Base-by-base conservation (phyloP, 2,329 filamentous ascomycete species). In the Fusarium concolor region DNA sequence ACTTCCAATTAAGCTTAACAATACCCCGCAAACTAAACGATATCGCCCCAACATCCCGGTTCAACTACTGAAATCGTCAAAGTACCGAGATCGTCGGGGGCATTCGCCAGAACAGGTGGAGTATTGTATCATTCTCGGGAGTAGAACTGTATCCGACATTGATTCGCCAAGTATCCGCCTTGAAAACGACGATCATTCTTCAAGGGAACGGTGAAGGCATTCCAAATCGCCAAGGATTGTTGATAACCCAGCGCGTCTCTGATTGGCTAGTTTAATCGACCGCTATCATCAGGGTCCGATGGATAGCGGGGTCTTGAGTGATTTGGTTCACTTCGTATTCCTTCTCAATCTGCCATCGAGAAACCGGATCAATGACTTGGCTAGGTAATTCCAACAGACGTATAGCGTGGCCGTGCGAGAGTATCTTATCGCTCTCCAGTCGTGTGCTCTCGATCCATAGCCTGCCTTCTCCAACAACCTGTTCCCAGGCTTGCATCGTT, bases 121-220 rank as follows among this genome's bases (percentile, higher is more conserved):
- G 47, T 28, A 58, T 45, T 45, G 61, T 62, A 62, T 56, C 61
- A 68, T 55, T 45, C 17, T 33, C 50, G 33, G 65, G 47, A 8
- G 11, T 43, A 68, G 38, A 62, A 54, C 10, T 68, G 28, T 18
- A 0, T 9, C 61, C 66, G 60, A 22, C 11, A 22, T 10, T 31
- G 0, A 9, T 7, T 52, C 20, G 33, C 53, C 58, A 24, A 57
- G 8, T 18, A 17, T 50, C 45, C 41, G 46, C 37, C 17, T n/a
- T 33, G 10, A 10, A 12, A 37, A 10, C 12, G 12, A n/a, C 10
- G n/a, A 44, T 22, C 10, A 52, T 17, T 10, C 22, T 28, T 12
- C 17, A 15, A 29, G 35, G 3, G 10, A 12, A 22, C 7, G 0
- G 11, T 14, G 37, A 51, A 33, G n/a, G 41, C 39, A 42, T 50